Percentiles rank a stretch among this genome's conserved stretches.
Evolutionary conservation across 2,329 filamentous ascomycete genomes (phyloP).

Genomic region (Pseudogymnoascus sp.): DNA sequence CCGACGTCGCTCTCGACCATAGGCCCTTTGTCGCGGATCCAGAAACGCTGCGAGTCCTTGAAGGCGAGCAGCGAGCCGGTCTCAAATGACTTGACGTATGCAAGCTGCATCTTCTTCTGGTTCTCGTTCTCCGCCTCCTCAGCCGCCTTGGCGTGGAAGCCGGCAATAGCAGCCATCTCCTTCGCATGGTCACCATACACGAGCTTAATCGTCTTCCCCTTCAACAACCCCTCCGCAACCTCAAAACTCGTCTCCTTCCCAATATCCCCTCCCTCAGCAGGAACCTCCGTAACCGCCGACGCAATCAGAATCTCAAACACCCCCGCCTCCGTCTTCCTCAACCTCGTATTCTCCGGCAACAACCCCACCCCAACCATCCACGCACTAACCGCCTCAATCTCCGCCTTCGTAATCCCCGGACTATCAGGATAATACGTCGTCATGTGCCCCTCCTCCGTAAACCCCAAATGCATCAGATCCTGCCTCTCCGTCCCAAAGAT

Average conservation of each 20-base stretch:
- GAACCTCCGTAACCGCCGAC: slow-evolving; percentile 53
- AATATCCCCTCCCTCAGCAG: slow-evolving; percentile 56
- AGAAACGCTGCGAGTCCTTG: slow-evolving; percentile 71
- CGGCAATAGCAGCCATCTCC: slow-evolving; percentile 61
- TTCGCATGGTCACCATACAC: slow-evolving; percentile 66
- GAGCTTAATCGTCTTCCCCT: slow-evolving; percentile 61
- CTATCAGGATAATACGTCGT: slow-evolving; percentile 78
- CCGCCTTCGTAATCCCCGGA: slow-evolving; percentile 61
- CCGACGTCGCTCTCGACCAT: slow-evolving; percentile 74
- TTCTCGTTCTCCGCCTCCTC: slow-evolving; percentile 64
- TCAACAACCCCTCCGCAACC: slow-evolving; percentile 48
- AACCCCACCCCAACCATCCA: slow-evolving; percentile 66
- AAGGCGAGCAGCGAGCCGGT: slow-evolving; percentile 67
- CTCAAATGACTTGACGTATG: slow-evolving; percentile 68
- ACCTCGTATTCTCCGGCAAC: slow-evolving; percentile 67
- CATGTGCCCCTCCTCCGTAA: slow-evolving; percentile 65
- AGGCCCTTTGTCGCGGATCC: slow-evolving; percentile 77
- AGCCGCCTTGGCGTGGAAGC: slow-evolving; percentile 59
- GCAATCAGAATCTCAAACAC: slow-evolving; percentile 68
- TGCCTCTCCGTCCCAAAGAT: slow-evolving; percentile 61
- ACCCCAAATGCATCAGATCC: slow-evolving; percentile 66
- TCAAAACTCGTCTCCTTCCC: slow-evolving; percentile 55
- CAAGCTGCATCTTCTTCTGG: slow-evolving; percentile 63
- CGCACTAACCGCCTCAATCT: slow-evolving; percentile 63
- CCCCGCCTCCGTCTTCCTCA: slow-evolving; percentile 56